A percentile compares a stretch with the other conserved stretches of the same genome.
Evolutionary conservation across 1,284 basidiomycete species (phyloP).

Genomic region (Somion occarium): DNA sequence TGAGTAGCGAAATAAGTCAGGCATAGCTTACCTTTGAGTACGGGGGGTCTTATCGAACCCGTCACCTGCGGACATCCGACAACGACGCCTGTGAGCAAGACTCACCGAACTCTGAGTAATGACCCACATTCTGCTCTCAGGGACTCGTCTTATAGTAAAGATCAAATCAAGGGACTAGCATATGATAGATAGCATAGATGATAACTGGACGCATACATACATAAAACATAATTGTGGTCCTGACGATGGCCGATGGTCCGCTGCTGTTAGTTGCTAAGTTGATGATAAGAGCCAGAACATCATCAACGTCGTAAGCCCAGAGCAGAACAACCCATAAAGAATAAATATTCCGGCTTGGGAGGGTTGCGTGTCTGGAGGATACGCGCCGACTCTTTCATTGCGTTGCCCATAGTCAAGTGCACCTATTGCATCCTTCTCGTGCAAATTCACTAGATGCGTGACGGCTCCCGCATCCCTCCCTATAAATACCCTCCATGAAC

Average conservation of each 20-base stretch:
- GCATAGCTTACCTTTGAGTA: too few relatives aligned
- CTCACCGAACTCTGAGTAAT: too few relatives aligned
- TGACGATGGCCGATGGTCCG: too few relatives aligned
- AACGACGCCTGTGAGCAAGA: too few relatives aligned
- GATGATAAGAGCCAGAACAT: background rate
- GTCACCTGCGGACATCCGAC: too few relatives aligned
- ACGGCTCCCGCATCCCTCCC: constrained; percentile 14
- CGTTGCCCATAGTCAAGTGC: constrained; percentile 1
- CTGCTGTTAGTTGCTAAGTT: too few relatives aligned
- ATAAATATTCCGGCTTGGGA: background rate
- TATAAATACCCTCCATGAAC: constrained; percentile 14
- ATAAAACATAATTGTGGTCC: background rate
- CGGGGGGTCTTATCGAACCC: too few relatives aligned
- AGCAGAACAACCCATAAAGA: background rate
- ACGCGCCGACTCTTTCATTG: background rate
- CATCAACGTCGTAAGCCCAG: background rate
- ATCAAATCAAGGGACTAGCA: background rate
- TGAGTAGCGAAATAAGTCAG: too few relatives aligned
- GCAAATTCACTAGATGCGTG: constrained; percentile 11
- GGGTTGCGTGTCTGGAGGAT: background rate
- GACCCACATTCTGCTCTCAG: too few relatives aligned
- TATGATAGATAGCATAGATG: background rate
- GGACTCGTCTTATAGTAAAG: too few relatives aligned
- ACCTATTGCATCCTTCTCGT: constrained; percentile 9
- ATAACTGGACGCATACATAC: background rate